Evolutionary conservation across 345 rosid species (phyloP), one percentile per base, ranked within the genome.

Genomic region (Lepidium didymum): DNA sequence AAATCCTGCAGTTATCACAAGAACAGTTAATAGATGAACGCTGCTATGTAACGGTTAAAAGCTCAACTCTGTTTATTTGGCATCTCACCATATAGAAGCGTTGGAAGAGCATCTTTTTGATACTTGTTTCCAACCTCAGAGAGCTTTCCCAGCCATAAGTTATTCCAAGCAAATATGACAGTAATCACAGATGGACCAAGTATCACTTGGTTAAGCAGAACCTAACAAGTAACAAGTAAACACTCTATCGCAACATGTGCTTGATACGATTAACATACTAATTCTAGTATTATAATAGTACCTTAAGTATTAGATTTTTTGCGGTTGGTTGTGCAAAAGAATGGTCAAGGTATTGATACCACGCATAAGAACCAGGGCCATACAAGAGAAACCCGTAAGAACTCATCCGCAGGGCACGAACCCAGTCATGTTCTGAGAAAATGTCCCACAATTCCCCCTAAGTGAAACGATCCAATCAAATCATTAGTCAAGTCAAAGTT

Each of bases 151-250:
- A 67, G 87, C 98, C 94, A 93, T 57, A 90, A 73, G 78, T 83
- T 88, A 82, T 88, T 93, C 98, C 97, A 93, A 35, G 96, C 94
- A 67, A 93, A 93, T 34, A 86, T 81, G 78, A 88, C 86, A 56
- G 87, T 92, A 73, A 90, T 93, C 73, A 93, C 98, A 65, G 69
- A 79, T 16, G 98, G 97, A 67, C 98, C 98, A 2, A 93, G 94
- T 68, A 88, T 83, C 31, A 90, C 75, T 81, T 93, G 97, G 79
- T 93, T 93, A 68, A 93, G 75, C 29, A 90, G 53, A 64, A 93
- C 97, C 97, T 93, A 78, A 54, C 67, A 73, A 25, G 42, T 0
- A 55, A 18, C 3, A 31, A 21, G 18, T 56, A 3, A 21, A 43
- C 16, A 62, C 42, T 16, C 3, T 8, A 35, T 25, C 33, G 36